Conservation (phyloP, 2,329 filamentous ascomycete genomes). For the Monilinia polystroma region DNA sequence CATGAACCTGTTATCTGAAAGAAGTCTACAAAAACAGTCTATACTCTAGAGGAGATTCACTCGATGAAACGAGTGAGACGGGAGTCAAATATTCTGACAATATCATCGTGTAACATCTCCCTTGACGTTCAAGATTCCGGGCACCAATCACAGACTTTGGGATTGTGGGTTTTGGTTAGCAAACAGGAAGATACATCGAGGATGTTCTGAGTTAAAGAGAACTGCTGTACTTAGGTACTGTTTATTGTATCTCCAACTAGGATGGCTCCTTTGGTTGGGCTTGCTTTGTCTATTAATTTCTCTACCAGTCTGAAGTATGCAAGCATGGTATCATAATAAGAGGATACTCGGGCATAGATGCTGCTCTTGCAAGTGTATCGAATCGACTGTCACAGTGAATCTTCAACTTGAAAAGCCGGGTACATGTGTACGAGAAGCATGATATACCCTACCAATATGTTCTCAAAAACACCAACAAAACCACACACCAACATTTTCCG, state of each 20-base stretch:
- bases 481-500: background rate
- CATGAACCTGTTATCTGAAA: background rate
- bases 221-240: background rate
- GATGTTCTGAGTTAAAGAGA: background rate
- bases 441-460: background rate
- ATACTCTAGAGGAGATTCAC: too few species aligned
- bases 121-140: background rate
- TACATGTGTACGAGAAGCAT: background rate
- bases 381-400: background rate
- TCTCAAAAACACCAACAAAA: background rate
- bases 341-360: background rate
- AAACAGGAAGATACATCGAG: background rate
- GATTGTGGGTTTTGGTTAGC: background rate
- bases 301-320: too few species aligned
- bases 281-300: too few species aligned
- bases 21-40: background rate
- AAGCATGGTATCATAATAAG: background rate
- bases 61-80: background rate
- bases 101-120: background rate
- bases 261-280: too few species aligned
- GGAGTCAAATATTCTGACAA: background rate
- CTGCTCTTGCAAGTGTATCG: too few species aligned
- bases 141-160: background rate
- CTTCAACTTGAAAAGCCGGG: background rate
- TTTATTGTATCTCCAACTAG: too few species aligned